phyloP scores from a whole-genome alignment of 179 eudicot species.

The Gypsophila paniculata region DNA sequence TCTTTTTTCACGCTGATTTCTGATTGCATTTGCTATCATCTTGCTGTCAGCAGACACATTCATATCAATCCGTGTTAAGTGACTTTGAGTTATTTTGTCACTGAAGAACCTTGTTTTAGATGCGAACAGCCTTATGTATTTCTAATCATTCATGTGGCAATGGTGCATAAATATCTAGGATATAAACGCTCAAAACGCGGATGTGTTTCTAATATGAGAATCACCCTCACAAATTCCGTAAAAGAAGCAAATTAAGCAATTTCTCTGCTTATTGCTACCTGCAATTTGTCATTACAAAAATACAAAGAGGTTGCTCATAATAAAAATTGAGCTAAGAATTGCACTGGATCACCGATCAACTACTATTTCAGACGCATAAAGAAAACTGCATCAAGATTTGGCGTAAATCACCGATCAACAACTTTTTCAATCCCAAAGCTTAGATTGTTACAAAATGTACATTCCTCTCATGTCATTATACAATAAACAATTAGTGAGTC shows the following conservation, averaged over 20 bases:
- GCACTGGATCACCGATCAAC: not conserved
- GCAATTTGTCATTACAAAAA: no score
- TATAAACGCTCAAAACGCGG: not conserved
- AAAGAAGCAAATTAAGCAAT: no score
- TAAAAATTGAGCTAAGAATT: not conserved
- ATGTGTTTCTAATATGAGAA: not conserved
- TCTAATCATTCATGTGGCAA: no score
- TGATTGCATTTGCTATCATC: slow-evolving; percentile 11
- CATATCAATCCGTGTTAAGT: not conserved
- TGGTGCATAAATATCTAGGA: not conserved
- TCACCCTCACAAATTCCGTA: no score
- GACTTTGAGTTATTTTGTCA: not conserved
- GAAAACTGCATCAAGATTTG: no score
- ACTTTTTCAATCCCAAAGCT: not conserved
- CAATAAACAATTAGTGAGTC: not conserved
- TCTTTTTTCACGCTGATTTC: not conserved
- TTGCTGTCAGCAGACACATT: not conserved
- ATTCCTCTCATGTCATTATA: not conserved
- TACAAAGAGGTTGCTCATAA: not conserved
- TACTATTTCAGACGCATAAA: no score
- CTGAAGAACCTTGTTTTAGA: not conserved
- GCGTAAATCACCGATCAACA: not conserved
- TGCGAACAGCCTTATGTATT: not conserved
- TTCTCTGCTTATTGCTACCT: no score
- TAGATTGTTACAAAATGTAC: not conserved